Base-by-base conservation (phyloP, 768 basidiomycete genomes). In the Suillus discolor region DNA sequence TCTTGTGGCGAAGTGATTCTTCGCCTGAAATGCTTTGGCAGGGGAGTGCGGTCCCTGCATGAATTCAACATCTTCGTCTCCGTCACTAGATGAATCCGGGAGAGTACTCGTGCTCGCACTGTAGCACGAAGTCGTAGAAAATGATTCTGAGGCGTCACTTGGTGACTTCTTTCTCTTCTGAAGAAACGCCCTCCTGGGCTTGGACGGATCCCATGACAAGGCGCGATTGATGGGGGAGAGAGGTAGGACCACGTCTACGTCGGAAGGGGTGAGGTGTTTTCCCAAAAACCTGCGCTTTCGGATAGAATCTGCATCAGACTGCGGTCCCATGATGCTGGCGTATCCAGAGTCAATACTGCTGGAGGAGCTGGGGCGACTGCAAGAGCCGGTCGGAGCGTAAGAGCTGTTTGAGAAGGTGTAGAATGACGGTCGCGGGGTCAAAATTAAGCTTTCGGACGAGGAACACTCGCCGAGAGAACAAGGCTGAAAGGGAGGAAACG, bases 341-440 rank as follows among this genome's bases (percentile, higher is more conserved):
- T 73, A 78, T 13, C 71, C 74, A 4, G 74, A 78, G 63, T 77
- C 76, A 11, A 73, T 36, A 25, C 77, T 74, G 49, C 54, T 45
- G 8, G 72, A 9, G 23, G 77, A 75, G 51, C 28, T 61, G 4
- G 68, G 66, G 11, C 73, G 77, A 38, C 20, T 61, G 42, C 8
- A 57, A 53, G 36, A 47, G 47, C 65, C 60, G 53, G 61, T 31
- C 45, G 39, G 34, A 2, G 67, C 39, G 11, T 38, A 57, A 16
- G 63, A 34, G 54, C 25, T 47, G 69, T 67, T 34, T 34, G 34
- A 57, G 51, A 51, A 51, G 28, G 62, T 38, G 13, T 68, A 45
- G 28, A 70, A 66, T 1, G 75, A 78, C 1, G 70, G 62, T 11
- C 69, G 74, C 0, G 71, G 74, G 4, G 71, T 71, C 11, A 72